These are phyloP conservation scores for Trichophyton rubrum DNA, from an alignment of 2,329 filamentous ascomycete species.

Conservation along the genomic window DNA sequence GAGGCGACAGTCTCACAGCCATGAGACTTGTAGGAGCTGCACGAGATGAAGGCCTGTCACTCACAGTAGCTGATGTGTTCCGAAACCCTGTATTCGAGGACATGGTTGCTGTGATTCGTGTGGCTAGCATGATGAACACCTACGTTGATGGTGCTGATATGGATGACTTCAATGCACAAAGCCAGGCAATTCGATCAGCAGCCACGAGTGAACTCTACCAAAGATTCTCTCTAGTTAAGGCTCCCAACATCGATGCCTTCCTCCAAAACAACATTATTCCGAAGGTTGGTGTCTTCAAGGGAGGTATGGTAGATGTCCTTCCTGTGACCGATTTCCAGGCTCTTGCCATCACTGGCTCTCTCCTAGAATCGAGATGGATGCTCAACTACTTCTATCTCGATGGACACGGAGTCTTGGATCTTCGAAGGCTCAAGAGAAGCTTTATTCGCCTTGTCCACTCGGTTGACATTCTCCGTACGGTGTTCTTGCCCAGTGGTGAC, in stretches of 20 bases:
- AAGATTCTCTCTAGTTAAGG: constrained; percentile 12
- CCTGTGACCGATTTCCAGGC: constrained; percentile 45
- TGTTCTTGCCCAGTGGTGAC: constrained; percentile 45
- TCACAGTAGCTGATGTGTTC: constrained; percentile 36
- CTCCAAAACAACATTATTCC: constrained; percentile 34
- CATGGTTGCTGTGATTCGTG: constrained; percentile 22
- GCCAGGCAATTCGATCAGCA: constrained; percentile 6
- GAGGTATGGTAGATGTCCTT: constrained; percentile 41
- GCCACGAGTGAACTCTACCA: constrained; percentile 14
- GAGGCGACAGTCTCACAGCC: constrained; percentile 31
- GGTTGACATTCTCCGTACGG: constrained; percentile 54
- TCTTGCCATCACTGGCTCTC: constrained; percentile 46
- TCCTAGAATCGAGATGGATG: constrained; percentile 45
- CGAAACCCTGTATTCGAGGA: constrained; percentile 30
- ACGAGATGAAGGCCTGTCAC: constrained; percentile 27
- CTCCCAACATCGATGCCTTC: constrained; percentile 24
- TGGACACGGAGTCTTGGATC: constrained; percentile 35
- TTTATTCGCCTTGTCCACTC: constrained; percentile 42
- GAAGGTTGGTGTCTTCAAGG: constrained; percentile 34
- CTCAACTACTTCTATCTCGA: constrained; percentile 53
- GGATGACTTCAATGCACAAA: constrained; percentile 6
- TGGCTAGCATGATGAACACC: constrained; percentile 13
- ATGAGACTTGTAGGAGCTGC: constrained; percentile 32
- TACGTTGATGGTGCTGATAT: constrained; percentile 8
- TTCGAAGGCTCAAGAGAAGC: constrained; percentile 34